Conservation (phyloP, 345 rosid species). For the Lepidium africanum region DNA sequence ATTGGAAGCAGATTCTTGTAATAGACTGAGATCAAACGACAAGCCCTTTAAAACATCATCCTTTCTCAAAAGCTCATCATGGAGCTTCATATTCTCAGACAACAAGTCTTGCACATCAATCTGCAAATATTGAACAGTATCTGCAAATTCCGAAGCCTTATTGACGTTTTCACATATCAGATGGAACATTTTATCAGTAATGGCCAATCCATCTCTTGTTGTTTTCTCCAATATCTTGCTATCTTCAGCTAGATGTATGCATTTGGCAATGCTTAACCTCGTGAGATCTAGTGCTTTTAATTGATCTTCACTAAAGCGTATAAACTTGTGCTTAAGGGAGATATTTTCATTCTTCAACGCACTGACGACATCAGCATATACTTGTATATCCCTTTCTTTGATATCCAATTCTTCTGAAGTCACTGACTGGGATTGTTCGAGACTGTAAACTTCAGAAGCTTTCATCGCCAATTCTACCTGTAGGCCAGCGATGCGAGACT, state of each 20-base stretch:
- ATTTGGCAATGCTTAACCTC: slow-evolving; percentile 32
- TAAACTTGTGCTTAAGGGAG: slow-evolving; percentile 27
- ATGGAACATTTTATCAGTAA: slow-evolving; percentile 38
- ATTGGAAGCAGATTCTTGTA: slow-evolving; percentile 88
- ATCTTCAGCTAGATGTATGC: slow-evolving; percentile 28
- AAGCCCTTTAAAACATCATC: slow-evolving; percentile 76
- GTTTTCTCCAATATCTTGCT: slow-evolving; percentile 28
- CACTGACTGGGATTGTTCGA: slow-evolving; percentile 40
- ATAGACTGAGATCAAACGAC: slow-evolving; percentile 71
- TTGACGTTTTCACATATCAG: slow-evolving; percentile 43
- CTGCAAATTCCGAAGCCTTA: slow-evolving; percentile 36
- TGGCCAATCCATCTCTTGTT: slow-evolving; percentile 32
- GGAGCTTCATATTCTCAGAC: slow-evolving; percentile 50
- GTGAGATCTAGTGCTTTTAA: slow-evolving; percentile 28
- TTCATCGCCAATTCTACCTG: slow-evolving; percentile 46
- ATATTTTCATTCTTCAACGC: slow-evolving; percentile 38
- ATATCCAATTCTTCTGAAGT: slow-evolving; percentile 34
- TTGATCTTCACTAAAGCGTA: slow-evolving; percentile 20
- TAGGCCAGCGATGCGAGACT: slow-evolving; percentile 37
- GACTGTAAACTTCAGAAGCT: slow-evolving; percentile 40
- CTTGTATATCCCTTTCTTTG: slow-evolving; percentile 40
- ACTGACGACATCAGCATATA: slow-evolving; percentile 26
- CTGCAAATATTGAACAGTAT: slow-evolving; percentile 50
- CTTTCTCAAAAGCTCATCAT: slow-evolving; percentile 64
- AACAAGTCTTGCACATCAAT: slow-evolving; percentile 38